Percentiles rank a stretch among this genome's conserved stretches.
phyloP scores from a whole-genome alignment of 768 basidiomycete species.

The Tylopilus balloui region DNA sequence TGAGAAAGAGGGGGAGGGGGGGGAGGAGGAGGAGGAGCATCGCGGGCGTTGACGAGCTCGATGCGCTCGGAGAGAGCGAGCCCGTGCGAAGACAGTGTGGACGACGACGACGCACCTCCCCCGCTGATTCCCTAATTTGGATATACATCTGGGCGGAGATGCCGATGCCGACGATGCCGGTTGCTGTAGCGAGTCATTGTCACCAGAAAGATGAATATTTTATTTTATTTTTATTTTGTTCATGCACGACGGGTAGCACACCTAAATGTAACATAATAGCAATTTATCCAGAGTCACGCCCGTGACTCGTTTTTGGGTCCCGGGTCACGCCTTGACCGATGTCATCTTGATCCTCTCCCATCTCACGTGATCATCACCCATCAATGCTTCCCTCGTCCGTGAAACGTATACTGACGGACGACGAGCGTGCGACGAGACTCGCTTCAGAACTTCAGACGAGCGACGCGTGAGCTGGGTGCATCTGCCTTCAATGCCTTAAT shows the following conservation, averaged over 20 bases:
- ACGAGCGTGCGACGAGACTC: constrained; percentile 24
- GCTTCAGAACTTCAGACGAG: constrained; percentile 21
- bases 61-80: constrained; percentile 28
- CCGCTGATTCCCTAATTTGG: constrained; percentile 13
- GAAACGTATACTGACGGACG: constrained; percentile 37
- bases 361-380: background rate
- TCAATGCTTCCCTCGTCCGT: constrained; percentile 21
- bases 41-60: background rate
- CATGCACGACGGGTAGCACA: too few relatives aligned
- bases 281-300: too few relatives aligned
- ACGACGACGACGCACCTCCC: constrained; percentile 10
- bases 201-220: background rate
- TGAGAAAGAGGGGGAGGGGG: constrained; percentile 17
- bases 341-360: too few relatives aligned
- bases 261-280: too few relatives aligned
- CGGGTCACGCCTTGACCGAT: too few relatives aligned
- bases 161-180: constrained; percentile 13
- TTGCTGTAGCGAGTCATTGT: background rate
- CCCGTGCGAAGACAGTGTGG: constrained; percentile 15
- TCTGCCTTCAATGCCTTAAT: constrained; percentile 6
- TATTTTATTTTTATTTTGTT: too few relatives aligned
- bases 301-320: too few relatives aligned
- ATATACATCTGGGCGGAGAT: constrained; percentile 3
- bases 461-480: constrained; percentile 23
- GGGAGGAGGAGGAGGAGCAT: constrained; percentile 8